phyloP scores from a whole-genome alignment of 306 rosid species.

The Sindora glabra region DNA sequence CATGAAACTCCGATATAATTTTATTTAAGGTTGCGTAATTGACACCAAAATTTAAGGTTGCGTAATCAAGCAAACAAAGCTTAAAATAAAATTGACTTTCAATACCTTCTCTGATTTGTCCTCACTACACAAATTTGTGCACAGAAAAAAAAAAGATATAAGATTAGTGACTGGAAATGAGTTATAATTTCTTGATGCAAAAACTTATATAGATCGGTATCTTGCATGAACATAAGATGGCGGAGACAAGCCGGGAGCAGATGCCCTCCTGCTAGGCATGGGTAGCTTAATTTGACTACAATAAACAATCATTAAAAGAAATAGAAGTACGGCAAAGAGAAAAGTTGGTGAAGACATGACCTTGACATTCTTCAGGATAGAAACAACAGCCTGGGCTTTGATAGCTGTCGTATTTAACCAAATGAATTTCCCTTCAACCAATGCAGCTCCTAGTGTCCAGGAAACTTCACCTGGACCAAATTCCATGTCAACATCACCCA shows the following conservation, averaged over 20 bases:
- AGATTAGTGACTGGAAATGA: background rate
- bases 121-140: constrained; percentile 19
- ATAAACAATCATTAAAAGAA: constrained; percentile 52
- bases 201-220: constrained; percentile 22
- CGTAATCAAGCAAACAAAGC: background rate
- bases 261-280: constrained; percentile 45
- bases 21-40: background rate
- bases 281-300: constrained; percentile 64
- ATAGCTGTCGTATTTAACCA: constrained; percentile 23
- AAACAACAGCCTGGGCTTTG: constrained; percentile 24
- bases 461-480: constrained; percentile 85
- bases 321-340: constrained; percentile 50
- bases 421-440: constrained; percentile 51
- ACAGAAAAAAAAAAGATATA: constrained; percentile 1
- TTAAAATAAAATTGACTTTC: background rate
- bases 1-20: background rate
- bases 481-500: constrained; percentile 50
- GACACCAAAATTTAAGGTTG: background rate
- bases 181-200: background rate
- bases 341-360: constrained; percentile 43
- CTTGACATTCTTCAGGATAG: constrained; percentile 20
- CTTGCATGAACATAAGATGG: constrained; percentile 40
- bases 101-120: background rate
- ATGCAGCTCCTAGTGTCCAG: constrained; percentile 86
- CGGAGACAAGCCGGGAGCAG: constrained; percentile 30